phyloP scores from a whole-genome alignment of 2,329 filamentous ascomycete species.

The Colletotrichum tropicicola region DNA sequence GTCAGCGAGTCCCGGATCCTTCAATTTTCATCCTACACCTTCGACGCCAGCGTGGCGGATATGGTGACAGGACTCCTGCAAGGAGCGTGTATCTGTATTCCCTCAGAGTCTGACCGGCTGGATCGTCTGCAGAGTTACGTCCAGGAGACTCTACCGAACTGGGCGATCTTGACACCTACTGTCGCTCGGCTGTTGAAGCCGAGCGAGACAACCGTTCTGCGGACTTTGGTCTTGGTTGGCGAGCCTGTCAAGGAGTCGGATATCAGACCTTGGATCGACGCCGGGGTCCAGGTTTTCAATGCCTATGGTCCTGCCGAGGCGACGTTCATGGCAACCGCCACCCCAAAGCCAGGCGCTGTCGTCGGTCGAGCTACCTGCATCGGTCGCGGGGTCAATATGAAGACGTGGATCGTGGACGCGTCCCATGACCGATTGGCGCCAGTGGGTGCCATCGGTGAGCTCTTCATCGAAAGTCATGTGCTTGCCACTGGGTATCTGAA shows the following conservation, averaged over 20 bases:
- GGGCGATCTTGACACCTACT: background rate
- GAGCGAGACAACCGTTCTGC: background rate
- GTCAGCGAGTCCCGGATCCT: conserved; percentile 30
- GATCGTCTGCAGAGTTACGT: conserved; percentile 50
- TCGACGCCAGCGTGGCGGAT: conserved; percentile 61
- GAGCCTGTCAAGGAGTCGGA: background rate
- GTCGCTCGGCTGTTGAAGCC: background rate
- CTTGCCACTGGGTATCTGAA: conserved; percentile 22
- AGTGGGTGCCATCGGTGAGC: conserved; percentile 32
- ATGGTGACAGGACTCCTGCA: conserved; percentile 59
- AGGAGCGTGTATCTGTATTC: conserved; percentile 68
- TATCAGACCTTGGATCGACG: background rate
- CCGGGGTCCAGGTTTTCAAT: background rate
- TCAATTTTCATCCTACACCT: conserved; percentile 62
- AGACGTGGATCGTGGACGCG: conserved; percentile 38
- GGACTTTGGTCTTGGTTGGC: background rate
- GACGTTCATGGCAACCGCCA: background rate
- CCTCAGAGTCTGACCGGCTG: conserved; percentile 57
- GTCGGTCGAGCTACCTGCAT: conserved; percentile 15
- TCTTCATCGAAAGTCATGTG: conserved; percentile 10
- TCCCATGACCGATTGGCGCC: conserved; percentile 35
- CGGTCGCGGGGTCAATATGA: conserved; percentile 35
- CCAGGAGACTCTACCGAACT: conserved; percentile 12
- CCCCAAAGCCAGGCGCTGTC: background rate
- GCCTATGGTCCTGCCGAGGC: conserved; percentile 6